These are phyloP conservation scores for Pseudohalonectria lignicola DNA, from an alignment of 2,329 filamentous ascomycete genomes.

Conservation along the genomic window DNA sequence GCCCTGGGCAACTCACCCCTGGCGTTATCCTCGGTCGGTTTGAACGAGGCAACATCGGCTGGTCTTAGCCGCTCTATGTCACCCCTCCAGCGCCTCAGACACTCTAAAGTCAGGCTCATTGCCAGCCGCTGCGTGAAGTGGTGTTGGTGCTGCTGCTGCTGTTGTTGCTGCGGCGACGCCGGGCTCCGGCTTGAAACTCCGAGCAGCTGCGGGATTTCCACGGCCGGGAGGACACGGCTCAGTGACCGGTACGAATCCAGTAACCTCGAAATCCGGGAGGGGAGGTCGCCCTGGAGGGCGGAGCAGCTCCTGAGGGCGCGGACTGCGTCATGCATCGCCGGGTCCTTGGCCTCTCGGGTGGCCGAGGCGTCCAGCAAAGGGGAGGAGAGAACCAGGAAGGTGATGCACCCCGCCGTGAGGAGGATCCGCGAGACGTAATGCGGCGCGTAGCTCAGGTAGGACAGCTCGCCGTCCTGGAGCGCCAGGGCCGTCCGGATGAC, in stretches of 20 bases:
- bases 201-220: conserved; percentile 22
- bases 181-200: too few relatives aligned
- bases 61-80: conserved; percentile 24
- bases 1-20: too few relatives aligned
- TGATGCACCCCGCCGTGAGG: conserved; percentile 31
- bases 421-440: conserved; percentile 37
- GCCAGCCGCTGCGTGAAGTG: conserved; percentile 33
- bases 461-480: conserved; percentile 26
- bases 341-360: conserved; percentile 14
- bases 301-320: conserved; percentile 28
- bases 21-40: too few relatives aligned
- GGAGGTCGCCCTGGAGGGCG: conserved; percentile 36
- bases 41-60: conserved; percentile 8
- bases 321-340: conserved; percentile 19
- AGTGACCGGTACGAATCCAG: conserved; percentile 38
- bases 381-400: conserved; percentile 33
- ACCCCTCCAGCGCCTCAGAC: conserved; percentile 33
- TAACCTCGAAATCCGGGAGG: conserved; percentile 30
- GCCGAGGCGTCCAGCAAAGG: conserved; percentile 23
- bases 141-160: too few relatives aligned
- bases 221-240: conserved; percentile 22
- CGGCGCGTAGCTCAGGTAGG: conserved; percentile 33
- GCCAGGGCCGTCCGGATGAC: conserved; percentile 29
- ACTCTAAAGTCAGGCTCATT: conserved; percentile 38
- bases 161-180: too few relatives aligned